Evolutionary conservation across 2,329 filamentous ascomycete genomes (phyloP).

Genomic region (Helicocarpus griseus): DNA sequence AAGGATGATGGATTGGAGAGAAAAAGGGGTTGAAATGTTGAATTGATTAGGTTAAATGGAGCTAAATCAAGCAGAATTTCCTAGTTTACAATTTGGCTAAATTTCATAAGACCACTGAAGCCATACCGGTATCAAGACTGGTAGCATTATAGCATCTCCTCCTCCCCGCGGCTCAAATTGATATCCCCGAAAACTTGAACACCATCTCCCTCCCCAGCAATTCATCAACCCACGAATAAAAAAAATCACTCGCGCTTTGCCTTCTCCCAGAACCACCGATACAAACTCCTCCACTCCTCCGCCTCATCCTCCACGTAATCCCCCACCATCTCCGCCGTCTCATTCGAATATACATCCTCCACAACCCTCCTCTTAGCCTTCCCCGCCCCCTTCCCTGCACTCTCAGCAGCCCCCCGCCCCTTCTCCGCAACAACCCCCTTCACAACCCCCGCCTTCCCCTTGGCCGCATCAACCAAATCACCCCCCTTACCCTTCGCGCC

Average conservation of each 20-base stretch:
- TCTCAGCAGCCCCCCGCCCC: conserved; percentile 14
- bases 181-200: too few relatives aligned
- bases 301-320: conserved; percentile 38
- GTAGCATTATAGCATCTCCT: too few relatives aligned
- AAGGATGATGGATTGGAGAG: neutral
- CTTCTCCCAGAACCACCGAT: conserved; percentile 34
- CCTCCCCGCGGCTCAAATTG: too few relatives aligned
- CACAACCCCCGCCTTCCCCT: conserved; percentile 13
- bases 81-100: too few relatives aligned
- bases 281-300: conserved; percentile 30
- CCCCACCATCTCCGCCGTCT: conserved; percentile 35
- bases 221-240: neutral
- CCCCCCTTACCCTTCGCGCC: conserved; percentile 12
- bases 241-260: conserved; percentile 18
- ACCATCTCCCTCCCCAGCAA: too few relatives aligned
- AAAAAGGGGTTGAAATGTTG: too few relatives aligned
- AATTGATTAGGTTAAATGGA: neutral
- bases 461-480: conserved; percentile 15
- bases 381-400: conserved; percentile 1
- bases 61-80: neutral
- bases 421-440: conserved; percentile 19
- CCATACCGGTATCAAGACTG: too few relatives aligned
- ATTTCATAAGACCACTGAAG: too few relatives aligned
- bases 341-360: conserved; percentile 28
- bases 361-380: conserved; percentile 10